These are phyloP conservation scores for Fraxinus cuspidata DNA, from an alignment of 257 asterid species.

Conservation along the genomic window DNA sequence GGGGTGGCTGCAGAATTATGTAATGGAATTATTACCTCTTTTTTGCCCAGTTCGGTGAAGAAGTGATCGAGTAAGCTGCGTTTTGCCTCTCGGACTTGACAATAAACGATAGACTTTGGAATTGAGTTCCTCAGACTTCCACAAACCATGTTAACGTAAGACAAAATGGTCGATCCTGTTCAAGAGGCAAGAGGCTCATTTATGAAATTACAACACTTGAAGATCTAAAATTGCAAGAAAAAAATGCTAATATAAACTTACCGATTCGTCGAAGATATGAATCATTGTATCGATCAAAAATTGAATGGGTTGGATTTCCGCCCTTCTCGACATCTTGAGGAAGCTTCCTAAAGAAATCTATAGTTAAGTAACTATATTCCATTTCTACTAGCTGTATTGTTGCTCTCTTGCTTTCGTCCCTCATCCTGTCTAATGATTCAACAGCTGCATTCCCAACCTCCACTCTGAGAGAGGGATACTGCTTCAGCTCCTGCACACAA, in stretches of 20 bases:
- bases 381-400: conserved; percentile 77
- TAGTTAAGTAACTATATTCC: conserved; percentile 74
- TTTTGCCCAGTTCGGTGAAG: conserved; percentile 65
- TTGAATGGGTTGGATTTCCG: conserved; percentile 80
- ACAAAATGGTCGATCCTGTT: conserved; percentile 65
- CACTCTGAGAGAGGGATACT: conserved; percentile 71
- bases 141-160: conserved; percentile 76
- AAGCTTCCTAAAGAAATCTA: conserved; percentile 83
- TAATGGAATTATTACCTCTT: conserved; percentile 47
- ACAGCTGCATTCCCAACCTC: conserved; percentile 65
- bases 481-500: conserved; percentile 65
- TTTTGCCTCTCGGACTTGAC: conserved; percentile 86
- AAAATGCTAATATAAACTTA: conserved; percentile 27
- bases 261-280: conserved; percentile 72
- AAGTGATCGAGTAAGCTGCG: conserved; percentile 73
- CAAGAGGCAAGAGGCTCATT: not conserved
- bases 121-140: conserved; percentile 67
- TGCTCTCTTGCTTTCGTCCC: conserved; percentile 71
- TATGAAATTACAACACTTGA: conserved; percentile 2
- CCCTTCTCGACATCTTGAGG: conserved; percentile 87
- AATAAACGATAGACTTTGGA: conserved; percentile 71
- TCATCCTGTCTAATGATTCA: conserved; percentile 69
- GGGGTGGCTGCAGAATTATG: too few relatives aligned
- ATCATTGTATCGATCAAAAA: conserved; percentile 70
- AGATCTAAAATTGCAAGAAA: not conserved